These are phyloP conservation scores for Neobulgaria alba DNA, from an alignment of 2,329 filamentous ascomycete genomes.

Conservation along the genomic window DNA sequence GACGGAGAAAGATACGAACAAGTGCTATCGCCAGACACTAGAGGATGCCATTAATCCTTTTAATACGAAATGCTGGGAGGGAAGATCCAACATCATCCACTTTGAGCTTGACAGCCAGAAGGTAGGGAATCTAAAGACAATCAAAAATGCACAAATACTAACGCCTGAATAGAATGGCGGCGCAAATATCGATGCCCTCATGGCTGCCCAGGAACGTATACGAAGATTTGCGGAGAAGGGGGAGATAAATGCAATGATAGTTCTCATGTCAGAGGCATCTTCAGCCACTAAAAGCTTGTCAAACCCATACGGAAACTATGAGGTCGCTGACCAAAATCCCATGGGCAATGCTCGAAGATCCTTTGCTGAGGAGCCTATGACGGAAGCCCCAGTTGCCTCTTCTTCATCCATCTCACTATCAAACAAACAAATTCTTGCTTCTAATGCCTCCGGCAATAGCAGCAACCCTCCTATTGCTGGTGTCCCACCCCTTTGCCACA, in stretches of 20 bases:
- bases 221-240: conserved; percentile 19
- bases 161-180: conserved; percentile 10
- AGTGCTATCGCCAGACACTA: conserved; percentile 19
- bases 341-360: conserved; percentile 18
- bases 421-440: conserved; percentile 9
- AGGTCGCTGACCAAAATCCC: conserved; percentile 15
- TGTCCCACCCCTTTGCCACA: conserved; percentile 63
- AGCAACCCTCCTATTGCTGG: conserved; percentile 16
- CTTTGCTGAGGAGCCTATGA: conserved; percentile 24
- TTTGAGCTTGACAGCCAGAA: conserved; percentile 20
- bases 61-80: conserved; percentile 28
- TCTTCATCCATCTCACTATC: neutral
- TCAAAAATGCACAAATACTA: conserved; percentile 3
- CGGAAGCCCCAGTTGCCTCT: conserved; percentile 6
- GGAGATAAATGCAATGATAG: conserved; percentile 24
- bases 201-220: conserved; percentile 19
- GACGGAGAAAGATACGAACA: conserved; percentile 13
- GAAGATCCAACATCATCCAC: conserved; percentile 25
- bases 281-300: conserved; percentile 12
- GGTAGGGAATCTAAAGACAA: conserved; percentile 11
- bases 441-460: conserved; percentile 14
- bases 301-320: conserved; percentile 25
- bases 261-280: conserved; percentile 24
- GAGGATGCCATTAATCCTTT: conserved; percentile 22
- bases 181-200: conserved; percentile 15